Base-by-base conservation (phyloP, 106 monocot genomes). In the Xerophyta viscosa region DNA sequence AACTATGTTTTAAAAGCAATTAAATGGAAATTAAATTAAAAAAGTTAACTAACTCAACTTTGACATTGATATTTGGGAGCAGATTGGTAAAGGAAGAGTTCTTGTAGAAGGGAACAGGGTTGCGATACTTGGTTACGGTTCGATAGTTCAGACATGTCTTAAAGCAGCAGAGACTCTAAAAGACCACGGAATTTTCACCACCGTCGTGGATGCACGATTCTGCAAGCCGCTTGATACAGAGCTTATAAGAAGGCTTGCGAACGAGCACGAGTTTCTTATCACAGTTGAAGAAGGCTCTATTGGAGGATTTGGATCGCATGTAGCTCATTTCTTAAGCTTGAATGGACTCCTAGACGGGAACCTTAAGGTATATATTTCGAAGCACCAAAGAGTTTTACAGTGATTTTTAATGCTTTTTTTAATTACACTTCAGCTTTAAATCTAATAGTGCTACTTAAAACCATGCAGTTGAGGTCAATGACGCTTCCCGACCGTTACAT, bases 51-150 rank as follows among this genome's bases (percentile, higher is more conserved):
- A n/a, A n/a, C n/a, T n/a, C n/a, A n/a, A n/a, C n/a, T 8, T 36
- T 29, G 25, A 21, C 4, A 1, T 53, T 10, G n/a, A 41, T 23
- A 19, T n/a, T 8, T 20, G 44, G 29, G 19, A 26, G 37, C 57
- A 91, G 91, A 54, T 92, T 52, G 92, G 92, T 24, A 92, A 83
- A 60, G 92, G 92, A 10, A 79, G 87, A 46, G 41, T 92, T 22
- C 33, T 92, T 1, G 48, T 77, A 29, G 92, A 83, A 69, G 92
- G 86, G 5, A 60, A 47, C 6, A 69, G 70, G 48, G 64, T 86
- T 12, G 86, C 86, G 2, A 50, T 86, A 33, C 56, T 86, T 0
- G 86, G 77, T 15, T 86, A 77, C 11, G 86, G 86, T 7, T 41
- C 80, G 0, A 70, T 73, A 31, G 80, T 86, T n/a, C 86, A 77